These are phyloP conservation scores for Stygiomarasmius scandens DNA, from an alignment of 1,284 basidiomycete genomes.

Conservation along the genomic window DNA sequence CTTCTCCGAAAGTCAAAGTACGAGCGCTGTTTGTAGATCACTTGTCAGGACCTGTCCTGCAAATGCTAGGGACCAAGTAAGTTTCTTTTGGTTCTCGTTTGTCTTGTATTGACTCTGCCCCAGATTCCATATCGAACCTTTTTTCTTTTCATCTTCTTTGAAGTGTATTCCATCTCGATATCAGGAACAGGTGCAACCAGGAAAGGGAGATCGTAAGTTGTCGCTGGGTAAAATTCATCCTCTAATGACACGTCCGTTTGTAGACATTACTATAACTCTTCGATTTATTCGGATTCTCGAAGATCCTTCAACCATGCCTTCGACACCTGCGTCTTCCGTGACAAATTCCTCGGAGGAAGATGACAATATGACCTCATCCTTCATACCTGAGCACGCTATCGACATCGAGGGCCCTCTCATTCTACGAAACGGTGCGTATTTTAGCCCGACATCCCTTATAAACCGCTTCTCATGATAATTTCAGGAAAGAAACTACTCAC, in stretches of 20 bases:
- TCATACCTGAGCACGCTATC: constrained; percentile 34
- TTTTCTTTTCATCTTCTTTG: constrained; percentile 59
- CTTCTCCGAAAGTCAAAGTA: constrained; percentile 40
- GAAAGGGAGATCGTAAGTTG: constrained; percentile 50
- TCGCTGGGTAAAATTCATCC: too few relatives aligned
- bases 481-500: constrained; percentile 32
- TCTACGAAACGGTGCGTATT: constrained; percentile 37
- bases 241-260: too few relatives aligned
- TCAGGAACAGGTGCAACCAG: constrained; percentile 40
- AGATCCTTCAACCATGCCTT: constrained; percentile 26
- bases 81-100: constrained; percentile 5
- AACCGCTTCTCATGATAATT: too few relatives aligned
- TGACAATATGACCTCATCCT: constrained; percentile 12
- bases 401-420: constrained; percentile 42
- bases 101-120: background rate
- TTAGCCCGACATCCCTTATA: too few relatives aligned
- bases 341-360: constrained; percentile 12
- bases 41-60: constrained; percentile 47
- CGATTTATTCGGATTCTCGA: constrained; percentile 45
- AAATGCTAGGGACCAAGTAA: constrained; percentile 55
- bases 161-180: constrained; percentile 61
- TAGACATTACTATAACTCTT: constrained; percentile 57
- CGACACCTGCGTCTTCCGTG: constrained; percentile 24
- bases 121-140: constrained; percentile 54
- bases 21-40: constrained; percentile 52